Percentiles rank a stretch among this genome's conserved stretches.
These are phyloP conservation scores for Cotoneaster glaucophyllus DNA, from an alignment of 306 rosid genomes.

Conservation along the genomic window DNA sequence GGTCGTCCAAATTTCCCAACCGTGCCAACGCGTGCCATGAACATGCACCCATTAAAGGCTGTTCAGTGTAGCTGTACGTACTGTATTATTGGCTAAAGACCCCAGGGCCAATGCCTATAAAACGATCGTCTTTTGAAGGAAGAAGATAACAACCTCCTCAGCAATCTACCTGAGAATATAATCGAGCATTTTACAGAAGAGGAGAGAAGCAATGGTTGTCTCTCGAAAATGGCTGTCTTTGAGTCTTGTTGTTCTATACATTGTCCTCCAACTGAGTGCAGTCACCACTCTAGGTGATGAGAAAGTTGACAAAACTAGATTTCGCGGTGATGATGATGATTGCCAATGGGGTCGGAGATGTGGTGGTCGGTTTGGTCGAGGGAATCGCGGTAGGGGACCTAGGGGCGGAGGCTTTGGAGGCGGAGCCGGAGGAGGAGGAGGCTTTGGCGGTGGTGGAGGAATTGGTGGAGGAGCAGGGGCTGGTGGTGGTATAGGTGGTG, in stretches of 20 bases:
- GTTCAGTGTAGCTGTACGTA: not conserved
- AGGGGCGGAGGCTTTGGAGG: conserved; percentile 2
- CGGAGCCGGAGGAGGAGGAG: conserved; percentile 21
- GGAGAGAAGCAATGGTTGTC: conserved; percentile 23
- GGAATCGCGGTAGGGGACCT: not conserved
- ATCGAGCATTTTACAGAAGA: no score
- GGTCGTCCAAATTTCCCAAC: conserved; percentile 35
- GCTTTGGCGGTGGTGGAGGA: conserved; percentile 11
- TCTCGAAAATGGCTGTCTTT: conserved; percentile 38
- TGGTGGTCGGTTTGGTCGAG: conserved; percentile 18
- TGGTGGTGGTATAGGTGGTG: not conserved
- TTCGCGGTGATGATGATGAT: conserved; percentile 27
- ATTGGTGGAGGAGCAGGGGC: conserved; percentile 8
- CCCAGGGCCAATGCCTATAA: conserved; percentile 42
- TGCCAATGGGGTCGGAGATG: conserved; percentile 55
- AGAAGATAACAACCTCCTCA: not conserved
- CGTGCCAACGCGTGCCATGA: conserved; percentile 26
- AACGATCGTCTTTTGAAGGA: conserved; percentile 7
- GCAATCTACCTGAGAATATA: not conserved
- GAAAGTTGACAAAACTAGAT: conserved; percentile 39
- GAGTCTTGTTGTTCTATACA: conserved; percentile 40
- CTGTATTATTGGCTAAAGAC: not conserved
- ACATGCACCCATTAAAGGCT: conserved; percentile 31
- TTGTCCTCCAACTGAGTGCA: conserved; percentile 48
- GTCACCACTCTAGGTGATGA: conserved; percentile 38